These are phyloP conservation scores for Solanum sitiens DNA, from an alignment of 257 asterid species.

Conservation along the genomic window DNA sequence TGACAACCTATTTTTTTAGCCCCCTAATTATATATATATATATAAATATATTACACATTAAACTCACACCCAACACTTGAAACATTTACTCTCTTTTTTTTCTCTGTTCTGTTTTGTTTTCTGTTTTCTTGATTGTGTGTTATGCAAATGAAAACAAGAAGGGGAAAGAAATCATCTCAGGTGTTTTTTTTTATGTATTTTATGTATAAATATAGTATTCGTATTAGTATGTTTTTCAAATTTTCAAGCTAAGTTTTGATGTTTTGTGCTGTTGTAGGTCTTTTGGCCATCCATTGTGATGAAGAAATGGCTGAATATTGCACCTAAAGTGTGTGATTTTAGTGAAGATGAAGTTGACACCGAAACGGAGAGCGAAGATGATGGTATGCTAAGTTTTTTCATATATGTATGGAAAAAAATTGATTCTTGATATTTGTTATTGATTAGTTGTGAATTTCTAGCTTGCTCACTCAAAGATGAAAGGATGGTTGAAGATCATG, in stretches of 20 bases:
- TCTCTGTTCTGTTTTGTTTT: too few species aligned
- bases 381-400: conserved; percentile 26
- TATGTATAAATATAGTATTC: background rate
- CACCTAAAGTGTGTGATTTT: conserved; percentile 66
- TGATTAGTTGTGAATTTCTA: conserved; percentile 6
- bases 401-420: background rate
- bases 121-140: background rate
- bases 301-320: conserved; percentile 89
- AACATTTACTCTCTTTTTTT: conserved; percentile 7
- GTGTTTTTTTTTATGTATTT: conserved; percentile 10
- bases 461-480: conserved; percentile 59
- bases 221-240: background rate
- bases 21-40: background rate
- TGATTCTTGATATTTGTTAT: background rate
- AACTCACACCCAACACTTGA: conserved; percentile 10
- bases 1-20: conserved; percentile 4
- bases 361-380: conserved; percentile 80
- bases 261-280: conserved; percentile 23
- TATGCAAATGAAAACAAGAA: conserved; percentile 34
- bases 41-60: background rate
- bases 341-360: conserved; percentile 94
- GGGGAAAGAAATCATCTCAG: conserved; percentile 54
- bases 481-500: conserved; percentile 26
- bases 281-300: conserved; percentile 92
- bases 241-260: background rate